Conservation (phyloP, 2,329 filamentous ascomycete genomes). For the Calonectria fujianensis region DNA sequence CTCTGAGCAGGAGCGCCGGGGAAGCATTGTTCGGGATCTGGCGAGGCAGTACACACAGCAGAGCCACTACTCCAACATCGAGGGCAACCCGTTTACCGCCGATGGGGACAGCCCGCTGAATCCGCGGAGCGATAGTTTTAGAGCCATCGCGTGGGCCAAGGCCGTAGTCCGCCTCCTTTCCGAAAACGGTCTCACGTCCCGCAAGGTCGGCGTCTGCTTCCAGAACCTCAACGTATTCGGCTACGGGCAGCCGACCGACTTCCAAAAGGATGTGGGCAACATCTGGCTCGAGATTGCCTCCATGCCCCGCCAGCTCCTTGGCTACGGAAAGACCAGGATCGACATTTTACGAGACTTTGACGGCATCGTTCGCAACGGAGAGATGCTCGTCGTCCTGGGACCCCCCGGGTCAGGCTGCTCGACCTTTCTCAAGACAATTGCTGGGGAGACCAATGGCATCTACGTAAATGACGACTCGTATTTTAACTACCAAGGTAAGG, state of each 20-base stretch:
- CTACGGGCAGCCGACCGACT: slow-evolving; percentile 81
- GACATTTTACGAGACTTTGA: slow-evolving; percentile 80
- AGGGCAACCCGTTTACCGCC: slow-evolving; percentile 52
- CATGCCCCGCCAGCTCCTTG: slow-evolving; percentile 69
- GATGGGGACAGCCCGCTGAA: slow-evolving; percentile 68
- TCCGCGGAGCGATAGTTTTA: slow-evolving; percentile 57
- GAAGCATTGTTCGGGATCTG: slow-evolving; percentile 67
- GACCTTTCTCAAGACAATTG: slow-evolving; percentile 87
- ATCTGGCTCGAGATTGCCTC: slow-evolving; percentile 70
- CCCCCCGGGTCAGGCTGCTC: slow-evolving; percentile 83
- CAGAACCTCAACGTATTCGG: slow-evolving; percentile 79
- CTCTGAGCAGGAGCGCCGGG: slow-evolving; percentile 58
- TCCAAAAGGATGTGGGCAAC: slow-evolving; percentile 79
- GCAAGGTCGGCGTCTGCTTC: slow-evolving; percentile 75
- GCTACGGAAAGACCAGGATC: slow-evolving; percentile 72
- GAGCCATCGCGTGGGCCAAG: slow-evolving; percentile 49
- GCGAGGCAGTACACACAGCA: slow-evolving; percentile 71
- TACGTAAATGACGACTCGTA: slow-evolving; percentile 80
- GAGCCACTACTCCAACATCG: slow-evolving; percentile 67
- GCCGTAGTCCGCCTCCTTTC: slow-evolving; percentile 44
- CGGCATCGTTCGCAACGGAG: slow-evolving; percentile 78
- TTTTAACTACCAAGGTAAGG: slow-evolving; percentile 84
- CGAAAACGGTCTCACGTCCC: slow-evolving; percentile 41
- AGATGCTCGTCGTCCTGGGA: slow-evolving; percentile 83
- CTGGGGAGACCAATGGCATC: slow-evolving; percentile 87